A percentile compares a stretch with the other conserved stretches of the same genome.
phyloP scores from a whole-genome alignment of 768 basidiomycete species.

The Pleurotus pulmonarius region DNA sequence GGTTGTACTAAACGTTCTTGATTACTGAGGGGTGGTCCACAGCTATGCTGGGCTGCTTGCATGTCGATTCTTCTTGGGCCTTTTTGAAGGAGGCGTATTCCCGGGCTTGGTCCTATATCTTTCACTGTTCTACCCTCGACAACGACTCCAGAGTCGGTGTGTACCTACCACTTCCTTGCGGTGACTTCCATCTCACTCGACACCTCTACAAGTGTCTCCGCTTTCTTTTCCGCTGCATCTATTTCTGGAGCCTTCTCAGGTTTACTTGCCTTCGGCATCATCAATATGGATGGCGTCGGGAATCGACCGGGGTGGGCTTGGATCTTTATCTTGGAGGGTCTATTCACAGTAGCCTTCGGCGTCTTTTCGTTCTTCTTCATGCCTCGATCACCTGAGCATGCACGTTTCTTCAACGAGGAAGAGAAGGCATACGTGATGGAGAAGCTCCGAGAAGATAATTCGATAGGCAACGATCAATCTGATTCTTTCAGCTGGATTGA shows the following conservation, averaged over 20 bases:
- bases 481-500: constrained; percentile 58
- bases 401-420: constrained; percentile 45
- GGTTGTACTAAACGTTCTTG: background rate
- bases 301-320: constrained; percentile 66
- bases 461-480: constrained; percentile 11
- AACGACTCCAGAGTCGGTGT: constrained; percentile 39
- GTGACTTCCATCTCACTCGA: background rate
- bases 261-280: constrained; percentile 62
- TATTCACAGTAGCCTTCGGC: constrained; percentile 61
- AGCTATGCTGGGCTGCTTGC: constrained; percentile 41
- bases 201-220: constrained; percentile 25
- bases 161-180: background rate
- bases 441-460: constrained; percentile 39
- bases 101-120: constrained; percentile 56
- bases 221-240: constrained; percentile 50
- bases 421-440: constrained; percentile 46
- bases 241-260: constrained; percentile 69
- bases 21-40: constrained; percentile 38
- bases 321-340: constrained; percentile 67
- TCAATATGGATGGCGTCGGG: constrained; percentile 60
- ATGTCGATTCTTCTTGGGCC: constrained; percentile 49
- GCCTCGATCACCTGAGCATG: constrained; percentile 37
- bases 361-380: constrained; percentile 44
- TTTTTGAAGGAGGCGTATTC: constrained; percentile 52
- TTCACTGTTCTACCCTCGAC: constrained; percentile 53